phyloP scores from a whole-genome alignment of 2,329 filamentous ascomycete genomes.

The Ophiostoma montium region DNA sequence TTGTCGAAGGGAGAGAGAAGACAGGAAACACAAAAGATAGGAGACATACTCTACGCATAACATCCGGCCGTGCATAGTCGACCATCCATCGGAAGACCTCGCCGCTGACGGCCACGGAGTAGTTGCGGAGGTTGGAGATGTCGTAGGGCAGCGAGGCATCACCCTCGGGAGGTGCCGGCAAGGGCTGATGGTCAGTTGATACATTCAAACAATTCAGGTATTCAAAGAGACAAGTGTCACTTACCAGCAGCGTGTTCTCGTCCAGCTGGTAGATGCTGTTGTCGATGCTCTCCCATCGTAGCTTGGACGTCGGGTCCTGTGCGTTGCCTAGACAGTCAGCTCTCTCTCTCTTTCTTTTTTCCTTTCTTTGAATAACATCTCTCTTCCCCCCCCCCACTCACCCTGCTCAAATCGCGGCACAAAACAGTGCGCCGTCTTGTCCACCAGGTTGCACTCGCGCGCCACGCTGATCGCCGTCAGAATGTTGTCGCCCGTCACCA shows the following conservation, averaged over 20 bases:
- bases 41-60: constrained; percentile 45
- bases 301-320: constrained; percentile 55
- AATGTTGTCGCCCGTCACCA: constrained; percentile 98
- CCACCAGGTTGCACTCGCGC: constrained; percentile 73
- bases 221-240: constrained; percentile 17
- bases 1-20: no score
- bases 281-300: constrained; percentile 93
- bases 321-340: constrained; percentile 36
- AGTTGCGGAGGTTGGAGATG: constrained; percentile 67
- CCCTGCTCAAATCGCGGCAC: constrained; percentile 68
- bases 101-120: constrained; percentile 77
- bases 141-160: constrained; percentile 81
- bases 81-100: constrained; percentile 96
- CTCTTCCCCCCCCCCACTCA: neutral
- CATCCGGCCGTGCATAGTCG: constrained; percentile 71
- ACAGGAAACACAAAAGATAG: no score
- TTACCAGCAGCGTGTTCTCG: constrained; percentile 50
- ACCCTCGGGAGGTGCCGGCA: constrained; percentile 44
- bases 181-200: constrained; percentile 23
- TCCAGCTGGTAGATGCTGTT: constrained; percentile 67
- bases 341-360: no score
- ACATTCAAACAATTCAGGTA: no score
- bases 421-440: constrained; percentile 75
- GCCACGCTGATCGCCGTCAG: constrained; percentile 92
- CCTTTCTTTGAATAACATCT: neutral